These are phyloP conservation scores for Arthrocladium fulminans DNA, from an alignment of 2,329 filamentous ascomycete species.

Conservation along the genomic window DNA sequence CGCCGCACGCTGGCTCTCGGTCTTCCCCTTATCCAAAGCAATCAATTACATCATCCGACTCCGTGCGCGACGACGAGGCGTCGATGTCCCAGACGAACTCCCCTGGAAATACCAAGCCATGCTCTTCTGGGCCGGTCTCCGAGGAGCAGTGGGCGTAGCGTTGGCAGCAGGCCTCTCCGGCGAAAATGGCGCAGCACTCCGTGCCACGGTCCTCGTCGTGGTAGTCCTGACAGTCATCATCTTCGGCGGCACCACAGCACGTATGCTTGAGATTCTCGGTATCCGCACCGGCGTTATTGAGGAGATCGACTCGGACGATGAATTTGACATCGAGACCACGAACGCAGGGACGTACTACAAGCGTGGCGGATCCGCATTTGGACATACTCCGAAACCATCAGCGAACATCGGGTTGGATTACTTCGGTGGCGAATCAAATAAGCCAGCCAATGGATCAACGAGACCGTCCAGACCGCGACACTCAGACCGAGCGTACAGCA, in stretches of 20 bases:
- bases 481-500: slow-evolving; percentile 43
- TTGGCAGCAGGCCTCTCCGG: slow-evolving; percentile 81
- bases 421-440: slow-evolving; percentile 32
- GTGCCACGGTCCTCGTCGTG: slow-evolving; percentile 92
- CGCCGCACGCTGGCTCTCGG: slow-evolving; percentile 81
- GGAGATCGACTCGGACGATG: slow-evolving; percentile 93
- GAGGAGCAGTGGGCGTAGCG: slow-evolving; percentile 90
- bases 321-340: slow-evolving; percentile 87
- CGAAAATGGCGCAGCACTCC: slow-evolving; percentile 69
- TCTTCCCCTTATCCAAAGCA: slow-evolving; percentile 79
- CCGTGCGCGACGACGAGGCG: slow-evolving; percentile 59
- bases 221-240: slow-evolving; percentile 98
- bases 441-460: slow-evolving; percentile 24
- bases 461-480: slow-evolving; percentile 8
- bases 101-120: slow-evolving; percentile 97
- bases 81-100: slow-evolving; percentile 71
- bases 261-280: slow-evolving; percentile 95
- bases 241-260: slow-evolving; percentile 91
- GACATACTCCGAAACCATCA: slow-evolving; percentile 61
- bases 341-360: slow-evolving; percentile 69
- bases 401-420: slow-evolving; percentile 49
- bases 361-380: slow-evolving; percentile 63
- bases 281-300: slow-evolving; percentile 94
- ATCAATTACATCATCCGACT: slow-evolving; percentile 94
- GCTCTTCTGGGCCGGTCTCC: slow-evolving; percentile 97